Evolutionary conservation across 2,329 filamentous ascomycete species (phyloP).

Genomic region (Fusarium begoniae): DNA sequence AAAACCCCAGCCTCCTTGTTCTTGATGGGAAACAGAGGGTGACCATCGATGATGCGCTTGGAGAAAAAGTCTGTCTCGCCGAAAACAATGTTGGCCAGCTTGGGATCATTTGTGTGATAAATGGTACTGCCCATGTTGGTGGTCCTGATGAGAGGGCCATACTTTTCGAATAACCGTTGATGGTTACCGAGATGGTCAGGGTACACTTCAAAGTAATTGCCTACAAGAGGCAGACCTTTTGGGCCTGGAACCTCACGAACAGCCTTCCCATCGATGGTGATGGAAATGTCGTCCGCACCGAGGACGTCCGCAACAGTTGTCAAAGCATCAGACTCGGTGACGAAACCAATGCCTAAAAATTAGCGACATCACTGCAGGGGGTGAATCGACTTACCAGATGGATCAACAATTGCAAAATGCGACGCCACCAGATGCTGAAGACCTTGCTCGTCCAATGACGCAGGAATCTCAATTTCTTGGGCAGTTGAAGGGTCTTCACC

Average conservation of each 20-base stretch:
- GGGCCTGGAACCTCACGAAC: conserved; percentile 62
- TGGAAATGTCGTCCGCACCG: conserved; percentile 47
- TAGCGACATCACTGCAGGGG: background rate
- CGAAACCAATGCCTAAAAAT: conserved; percentile 50
- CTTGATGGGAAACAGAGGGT: conserved; percentile 57
- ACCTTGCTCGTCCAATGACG: conserved; percentile 47
- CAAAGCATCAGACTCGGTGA: conserved; percentile 44
- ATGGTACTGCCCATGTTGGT: conserved; percentile 59
- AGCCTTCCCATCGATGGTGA: conserved; percentile 59
- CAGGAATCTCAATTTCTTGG: conserved; percentile 50
- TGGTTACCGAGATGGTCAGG: conserved; percentile 68
- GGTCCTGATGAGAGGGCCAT: conserved; percentile 62
- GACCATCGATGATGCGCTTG: conserved; percentile 61
- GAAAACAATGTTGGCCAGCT: conserved; percentile 56
- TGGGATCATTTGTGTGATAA: conserved; percentile 62
- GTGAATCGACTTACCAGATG: conserved; percentile 45
- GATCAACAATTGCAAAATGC: conserved; percentile 55
- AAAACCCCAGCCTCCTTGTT: conserved; percentile 55
- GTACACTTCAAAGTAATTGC: conserved; percentile 64
- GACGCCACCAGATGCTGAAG: conserved; percentile 53
- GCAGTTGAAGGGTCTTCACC: conserved; percentile 51
- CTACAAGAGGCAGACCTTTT: conserved; percentile 57
- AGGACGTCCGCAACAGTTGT: conserved; percentile 49
- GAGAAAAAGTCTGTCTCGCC: conserved; percentile 62
- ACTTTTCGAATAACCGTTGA: conserved; percentile 61